Percentiles rank a stretch among this genome's conserved stretches.
Evolutionary conservation across 129 eudicot species (phyloP).

Genomic region (Flaveria ramosissima): DNA sequence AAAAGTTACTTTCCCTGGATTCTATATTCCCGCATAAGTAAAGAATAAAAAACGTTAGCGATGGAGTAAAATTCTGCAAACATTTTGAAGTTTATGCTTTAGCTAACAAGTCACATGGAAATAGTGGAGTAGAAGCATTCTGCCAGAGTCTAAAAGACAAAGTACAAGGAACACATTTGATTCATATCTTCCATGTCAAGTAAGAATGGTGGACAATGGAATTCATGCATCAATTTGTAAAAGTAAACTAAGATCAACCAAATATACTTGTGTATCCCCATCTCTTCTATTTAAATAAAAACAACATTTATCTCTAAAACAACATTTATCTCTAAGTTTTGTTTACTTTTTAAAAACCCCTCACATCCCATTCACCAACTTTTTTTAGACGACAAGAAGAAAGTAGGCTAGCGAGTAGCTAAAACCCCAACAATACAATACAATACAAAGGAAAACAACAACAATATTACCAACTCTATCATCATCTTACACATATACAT

Average conservation of each 20-base stretch:
- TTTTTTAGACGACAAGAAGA: no score
- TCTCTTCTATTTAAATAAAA: no score
- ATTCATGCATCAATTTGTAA: conserved; percentile 10
- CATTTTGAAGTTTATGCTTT: no score
- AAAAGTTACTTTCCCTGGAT: neutral
- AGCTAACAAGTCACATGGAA: conserved; percentile 31
- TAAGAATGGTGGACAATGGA: conserved; percentile 1
- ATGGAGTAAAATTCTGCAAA: neutral
- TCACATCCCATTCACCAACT: no score
- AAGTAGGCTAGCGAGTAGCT: no score
- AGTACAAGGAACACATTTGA: conserved; percentile 24
- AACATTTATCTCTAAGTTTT: no score
- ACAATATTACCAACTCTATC: no score
- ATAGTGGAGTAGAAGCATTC: conserved; percentile 21
- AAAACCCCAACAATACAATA: no score
- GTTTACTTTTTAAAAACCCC: no score
- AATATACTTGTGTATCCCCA: neutral
- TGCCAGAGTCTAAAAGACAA: conserved; percentile 21
- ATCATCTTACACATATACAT: no score
- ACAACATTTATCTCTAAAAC: no score
- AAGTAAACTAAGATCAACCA: neutral
- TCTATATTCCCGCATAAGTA: neutral
- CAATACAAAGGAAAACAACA: no score
- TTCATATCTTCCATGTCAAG: conserved; percentile 23
- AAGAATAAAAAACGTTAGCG: neutral